These are phyloP conservation scores for Fusarium clavum DNA, from an alignment of 2,329 filamentous ascomycete species.

Conservation along the genomic window DNA sequence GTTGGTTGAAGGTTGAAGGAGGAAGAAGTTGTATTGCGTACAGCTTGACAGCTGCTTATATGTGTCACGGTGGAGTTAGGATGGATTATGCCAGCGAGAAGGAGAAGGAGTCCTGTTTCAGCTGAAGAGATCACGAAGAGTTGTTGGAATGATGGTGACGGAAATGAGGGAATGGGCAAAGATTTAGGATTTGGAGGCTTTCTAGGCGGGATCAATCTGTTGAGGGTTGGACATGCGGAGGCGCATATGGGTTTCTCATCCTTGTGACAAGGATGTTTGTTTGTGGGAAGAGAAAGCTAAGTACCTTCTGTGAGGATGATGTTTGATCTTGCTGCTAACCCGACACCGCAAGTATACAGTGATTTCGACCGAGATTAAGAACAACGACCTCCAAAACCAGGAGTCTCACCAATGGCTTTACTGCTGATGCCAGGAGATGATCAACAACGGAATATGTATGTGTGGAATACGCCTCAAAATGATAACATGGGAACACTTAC, in stretches of 20 bases:
- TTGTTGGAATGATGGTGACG: neutral
- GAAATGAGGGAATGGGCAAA: neutral
- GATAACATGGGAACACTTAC: neutral
- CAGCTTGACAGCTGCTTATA: no score
- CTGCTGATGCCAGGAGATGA: neutral
- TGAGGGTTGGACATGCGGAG: neutral
- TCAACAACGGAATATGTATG: neutral
- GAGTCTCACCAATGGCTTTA: neutral
- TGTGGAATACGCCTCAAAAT: neutral
- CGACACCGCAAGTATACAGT: neutral
- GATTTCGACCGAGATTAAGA: neutral
- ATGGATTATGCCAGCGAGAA: neutral
- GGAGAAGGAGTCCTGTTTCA: neutral
- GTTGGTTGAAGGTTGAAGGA: no score
- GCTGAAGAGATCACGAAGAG: neutral
- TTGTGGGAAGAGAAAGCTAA: neutral
- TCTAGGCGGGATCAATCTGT: neutral
- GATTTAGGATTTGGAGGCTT: neutral
- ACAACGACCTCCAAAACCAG: neutral
- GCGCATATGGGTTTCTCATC: neutral
- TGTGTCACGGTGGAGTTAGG: neutral
- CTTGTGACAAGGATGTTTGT: neutral
- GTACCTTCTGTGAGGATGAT: neutral
- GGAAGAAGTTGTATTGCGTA: no score
- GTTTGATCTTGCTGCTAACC: neutral